Conservation (phyloP, 75 land plant species). For the Ceratopteris richardii region DNA sequence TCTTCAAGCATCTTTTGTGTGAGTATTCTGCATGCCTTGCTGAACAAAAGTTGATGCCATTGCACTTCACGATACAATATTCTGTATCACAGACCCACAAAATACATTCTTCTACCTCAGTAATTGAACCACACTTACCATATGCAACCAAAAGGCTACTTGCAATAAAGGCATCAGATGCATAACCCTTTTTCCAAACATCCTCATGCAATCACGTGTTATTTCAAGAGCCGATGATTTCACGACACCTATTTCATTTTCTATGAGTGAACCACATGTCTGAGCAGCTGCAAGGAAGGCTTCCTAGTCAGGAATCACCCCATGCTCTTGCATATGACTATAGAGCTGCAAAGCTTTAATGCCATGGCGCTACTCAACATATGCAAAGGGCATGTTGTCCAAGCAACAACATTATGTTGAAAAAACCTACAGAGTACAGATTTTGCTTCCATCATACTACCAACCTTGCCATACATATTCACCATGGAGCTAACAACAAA, state of each 20-base stretch:
- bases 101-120: constrained; percentile 16
- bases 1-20: neutral
- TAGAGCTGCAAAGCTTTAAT: constrained; percentile 14
- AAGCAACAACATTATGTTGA: constrained; percentile 18
- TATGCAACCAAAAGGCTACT: constrained; percentile 10
- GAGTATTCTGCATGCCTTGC: constrained; percentile 10
- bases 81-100: neutral
- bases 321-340: constrained; percentile 18
- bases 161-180: constrained; percentile 10
- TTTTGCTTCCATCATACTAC: constrained; percentile 11
- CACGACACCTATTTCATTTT: neutral
- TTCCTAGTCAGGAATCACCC: constrained; percentile 17
- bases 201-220: constrained; percentile 9
- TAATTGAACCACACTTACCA: constrained; percentile 12
- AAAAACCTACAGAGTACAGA: constrained; percentile 5
- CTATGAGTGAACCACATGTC: constrained; percentile 17
- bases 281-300: constrained; percentile 16
- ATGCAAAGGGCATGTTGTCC: constrained; percentile 30
- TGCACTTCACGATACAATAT: constrained; percentile 15
- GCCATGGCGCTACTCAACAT: constrained; percentile 18
- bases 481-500: constrained; percentile 13
- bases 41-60: constrained; percentile 8
- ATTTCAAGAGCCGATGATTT: constrained; percentile 2
- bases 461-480: constrained; percentile 12
- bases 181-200: constrained; percentile 10